Conservation (phyloP, 306 rosid species). For the Abrus pulchellus region DNA sequence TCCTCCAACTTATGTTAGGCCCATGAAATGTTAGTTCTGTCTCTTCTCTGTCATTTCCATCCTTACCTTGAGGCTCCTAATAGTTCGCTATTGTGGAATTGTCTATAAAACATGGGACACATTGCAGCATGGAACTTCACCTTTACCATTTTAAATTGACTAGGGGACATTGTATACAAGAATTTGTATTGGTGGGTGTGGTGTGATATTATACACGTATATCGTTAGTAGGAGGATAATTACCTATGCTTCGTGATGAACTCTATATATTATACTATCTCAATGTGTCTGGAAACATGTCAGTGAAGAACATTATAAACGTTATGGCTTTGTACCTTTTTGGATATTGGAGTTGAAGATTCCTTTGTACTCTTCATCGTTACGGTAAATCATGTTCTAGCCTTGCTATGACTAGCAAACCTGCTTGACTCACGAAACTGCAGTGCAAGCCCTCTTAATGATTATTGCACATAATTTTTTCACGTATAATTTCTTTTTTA, state of each 20-base stretch:
- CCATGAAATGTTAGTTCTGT: slow-evolving; percentile 59
- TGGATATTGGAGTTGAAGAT: background rate
- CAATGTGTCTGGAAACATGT: background rate
- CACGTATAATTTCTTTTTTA: no score
- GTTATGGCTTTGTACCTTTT: slow-evolving; percentile 8
- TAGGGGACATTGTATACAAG: slow-evolving; percentile 32
- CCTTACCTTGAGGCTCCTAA: background rate
- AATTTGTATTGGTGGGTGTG: slow-evolving; percentile 33
- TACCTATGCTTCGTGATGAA: slow-evolving; percentile 7
- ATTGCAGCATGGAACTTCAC: slow-evolving; percentile 18
- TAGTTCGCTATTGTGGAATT: slow-evolving; percentile 35
- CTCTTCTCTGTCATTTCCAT: background rate
- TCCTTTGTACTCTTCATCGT: no score
- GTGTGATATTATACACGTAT: slow-evolving; percentile 29
- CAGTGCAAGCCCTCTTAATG: no score
- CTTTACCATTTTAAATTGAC: slow-evolving; percentile 8
- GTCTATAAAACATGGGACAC: slow-evolving; percentile 14
- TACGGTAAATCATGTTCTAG: no score
- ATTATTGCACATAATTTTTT: no score
- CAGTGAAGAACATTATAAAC: background rate
- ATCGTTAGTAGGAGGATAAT: slow-evolving; percentile 24
- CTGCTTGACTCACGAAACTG: no score
- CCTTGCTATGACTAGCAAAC: no score
- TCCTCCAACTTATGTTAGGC: slow-evolving; percentile 84
- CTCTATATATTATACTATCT: background rate